phyloP scores from a whole-genome alignment of 2,329 filamentous ascomycete genomes.

The Fusarium marasasianum region DNA sequence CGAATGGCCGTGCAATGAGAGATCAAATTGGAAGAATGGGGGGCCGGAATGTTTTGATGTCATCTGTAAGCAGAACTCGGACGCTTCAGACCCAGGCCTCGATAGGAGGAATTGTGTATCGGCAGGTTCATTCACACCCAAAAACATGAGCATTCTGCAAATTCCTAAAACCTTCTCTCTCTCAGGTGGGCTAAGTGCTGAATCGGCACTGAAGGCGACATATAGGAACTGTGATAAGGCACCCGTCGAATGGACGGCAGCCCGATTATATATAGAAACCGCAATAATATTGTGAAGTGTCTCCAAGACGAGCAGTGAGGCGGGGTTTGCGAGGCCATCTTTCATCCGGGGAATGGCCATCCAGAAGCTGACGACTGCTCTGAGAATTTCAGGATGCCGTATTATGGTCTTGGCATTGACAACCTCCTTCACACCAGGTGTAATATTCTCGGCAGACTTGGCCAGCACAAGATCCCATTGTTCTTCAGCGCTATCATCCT shows the following conservation, averaged over 20 bases:
- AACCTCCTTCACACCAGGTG: conserved; percentile 57
- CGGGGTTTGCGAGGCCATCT: conserved; percentile 57
- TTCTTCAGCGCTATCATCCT: conserved; percentile 49
- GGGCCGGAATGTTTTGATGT: conserved; percentile 80
- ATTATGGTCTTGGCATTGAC: conserved; percentile 63
- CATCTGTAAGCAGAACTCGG: conserved; percentile 78
- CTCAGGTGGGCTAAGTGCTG: conserved; percentile 64
- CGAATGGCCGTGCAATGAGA: conserved; percentile 86
- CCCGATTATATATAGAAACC: conserved; percentile 74
- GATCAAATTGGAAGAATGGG: conserved; percentile 91
- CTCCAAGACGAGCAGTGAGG: conserved; percentile 72
- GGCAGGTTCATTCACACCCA: conserved; percentile 82
- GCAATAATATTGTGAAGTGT: conserved; percentile 67
- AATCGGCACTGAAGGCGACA: conserved; percentile 65
- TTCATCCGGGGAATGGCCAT: conserved; percentile 64
- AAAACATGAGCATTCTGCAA: conserved; percentile 73
- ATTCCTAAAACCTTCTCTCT: conserved; percentile 69
- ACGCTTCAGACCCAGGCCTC: conserved; percentile 60
- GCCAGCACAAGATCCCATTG: conserved; percentile 52
- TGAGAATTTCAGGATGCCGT: conserved; percentile 70
- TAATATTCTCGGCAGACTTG: conserved; percentile 50
- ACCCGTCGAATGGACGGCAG: conserved; percentile 76
- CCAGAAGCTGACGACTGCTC: conserved; percentile 71
- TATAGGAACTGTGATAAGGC: conserved; percentile 73
- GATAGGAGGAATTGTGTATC: conserved; percentile 81